phyloP scores from a whole-genome alignment of 495 filamentous ascomycete species.

The Tuber brumale region DNA sequence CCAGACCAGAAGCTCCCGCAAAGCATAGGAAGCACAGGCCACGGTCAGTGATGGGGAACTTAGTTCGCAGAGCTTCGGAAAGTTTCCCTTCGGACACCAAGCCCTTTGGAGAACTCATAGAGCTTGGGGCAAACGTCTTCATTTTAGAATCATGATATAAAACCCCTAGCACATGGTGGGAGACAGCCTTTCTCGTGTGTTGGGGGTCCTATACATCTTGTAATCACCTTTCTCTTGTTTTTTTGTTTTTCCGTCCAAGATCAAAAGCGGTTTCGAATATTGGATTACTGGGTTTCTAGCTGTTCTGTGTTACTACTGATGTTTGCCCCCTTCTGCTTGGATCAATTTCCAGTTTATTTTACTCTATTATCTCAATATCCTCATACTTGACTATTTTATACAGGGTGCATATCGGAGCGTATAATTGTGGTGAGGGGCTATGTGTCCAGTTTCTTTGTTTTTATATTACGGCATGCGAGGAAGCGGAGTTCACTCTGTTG shows the following conservation, averaged over 20 bases:
- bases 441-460: conserved; percentile 19
- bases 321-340: conserved; percentile 12
- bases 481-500: background rate
- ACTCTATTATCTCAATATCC: conserved; percentile 24
- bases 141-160: conserved; percentile 1
- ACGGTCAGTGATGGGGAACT: conserved; percentile 11
- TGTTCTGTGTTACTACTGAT: background rate
- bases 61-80: background rate
- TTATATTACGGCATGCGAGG: background rate
- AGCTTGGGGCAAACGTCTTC: background rate
- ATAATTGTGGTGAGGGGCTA: conserved; percentile 31
- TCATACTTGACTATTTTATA: conserved; percentile 28
- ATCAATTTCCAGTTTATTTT: conserved; percentile 16
- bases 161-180: background rate
- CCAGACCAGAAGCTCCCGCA: conserved; percentile 27
- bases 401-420: conserved; percentile 35
- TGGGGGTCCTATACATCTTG: background rate
- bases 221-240: background rate
- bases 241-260: background rate
- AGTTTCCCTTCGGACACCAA: background rate
- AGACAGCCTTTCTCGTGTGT: background rate
- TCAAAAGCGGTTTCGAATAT: background rate
- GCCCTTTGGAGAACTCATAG: background rate
- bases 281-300: background rate
- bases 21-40: conserved; percentile 19